Conservation (phyloP, 169 alveolate genomes). For the Fabrea salina region DNA sequence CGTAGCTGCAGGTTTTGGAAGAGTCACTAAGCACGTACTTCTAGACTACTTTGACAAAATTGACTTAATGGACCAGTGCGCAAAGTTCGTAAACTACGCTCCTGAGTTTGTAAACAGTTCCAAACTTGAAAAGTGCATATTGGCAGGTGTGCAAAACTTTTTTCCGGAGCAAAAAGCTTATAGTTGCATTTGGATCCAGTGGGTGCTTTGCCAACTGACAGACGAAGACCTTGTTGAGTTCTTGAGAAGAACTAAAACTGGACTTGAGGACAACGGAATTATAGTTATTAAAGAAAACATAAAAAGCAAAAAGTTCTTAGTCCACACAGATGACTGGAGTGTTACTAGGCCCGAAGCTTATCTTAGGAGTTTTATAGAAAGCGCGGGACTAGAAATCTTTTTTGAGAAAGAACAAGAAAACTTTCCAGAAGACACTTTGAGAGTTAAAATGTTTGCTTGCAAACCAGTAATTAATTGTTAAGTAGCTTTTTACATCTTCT, state of each 20-base stretch:
- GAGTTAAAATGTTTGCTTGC: slow-evolving; percentile 28
- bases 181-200: slow-evolving; percentile 78
- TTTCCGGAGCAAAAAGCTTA: slow-evolving; percentile 52
- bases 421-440: slow-evolving; percentile 7
- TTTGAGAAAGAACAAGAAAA: background rate
- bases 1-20: slow-evolving; percentile 83
- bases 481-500: too few species aligned
- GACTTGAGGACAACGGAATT: slow-evolving; percentile 51
- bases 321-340: slow-evolving; percentile 49
- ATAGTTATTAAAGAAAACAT: slow-evolving; percentile 75
- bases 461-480: slow-evolving; percentile 8
- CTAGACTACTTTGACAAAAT: slow-evolving; percentile 56
- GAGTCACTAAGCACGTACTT: slow-evolving; percentile 67
- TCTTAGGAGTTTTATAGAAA: background rate
- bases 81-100: slow-evolving; percentile 46
- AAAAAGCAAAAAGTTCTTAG: slow-evolving; percentile 28
- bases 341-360: slow-evolving; percentile 36
- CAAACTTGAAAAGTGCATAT: slow-evolving; percentile 35
- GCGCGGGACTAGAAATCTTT: slow-evolving; percentile 17
- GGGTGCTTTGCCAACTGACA: slow-evolving; percentile 74
- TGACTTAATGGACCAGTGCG: slow-evolving; percentile 73
- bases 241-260: slow-evolving; percentile 47
- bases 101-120: slow-evolving; percentile 28
- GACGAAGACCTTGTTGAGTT: slow-evolving; percentile 69
- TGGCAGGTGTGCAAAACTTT: slow-evolving; percentile 45